phyloP scores from a whole-genome alignment of 2,329 filamentous ascomycete genomes.

The Lachnellula occidentalis region DNA sequence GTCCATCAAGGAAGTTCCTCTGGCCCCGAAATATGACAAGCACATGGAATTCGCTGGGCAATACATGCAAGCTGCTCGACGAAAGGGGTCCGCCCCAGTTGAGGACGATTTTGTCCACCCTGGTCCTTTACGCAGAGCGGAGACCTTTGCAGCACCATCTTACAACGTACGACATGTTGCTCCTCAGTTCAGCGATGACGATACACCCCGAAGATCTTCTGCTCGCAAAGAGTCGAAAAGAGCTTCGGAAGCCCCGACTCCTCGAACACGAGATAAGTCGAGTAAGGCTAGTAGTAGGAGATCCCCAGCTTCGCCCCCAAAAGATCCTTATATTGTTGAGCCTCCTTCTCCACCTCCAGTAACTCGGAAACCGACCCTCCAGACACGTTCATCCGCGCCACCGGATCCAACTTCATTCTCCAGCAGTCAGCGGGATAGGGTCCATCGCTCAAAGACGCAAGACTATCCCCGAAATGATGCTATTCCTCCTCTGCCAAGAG shows the following conservation, averaged over 20 bases:
- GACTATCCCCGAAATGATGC: constrained; percentile 22
- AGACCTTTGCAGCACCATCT: constrained; percentile 24
- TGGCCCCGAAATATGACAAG: constrained; percentile 23
- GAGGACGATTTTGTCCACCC: constrained; percentile 13
- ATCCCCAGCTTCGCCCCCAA: constrained; percentile 9
- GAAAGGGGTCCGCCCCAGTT: constrained; percentile 14
- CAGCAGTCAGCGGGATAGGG: constrained; percentile 11
- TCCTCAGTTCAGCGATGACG: constrained; percentile 27
- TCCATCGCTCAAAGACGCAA: constrained; percentile 29
- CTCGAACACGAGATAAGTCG: constrained; percentile 14
- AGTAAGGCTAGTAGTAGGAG: constrained; percentile 7
- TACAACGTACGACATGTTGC: constrained; percentile 24
- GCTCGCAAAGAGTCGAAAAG: constrained; percentile 23
- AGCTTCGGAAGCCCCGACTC: constrained; percentile 23
- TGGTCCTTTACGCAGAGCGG: constrained; percentile 23
- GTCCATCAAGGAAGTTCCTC: constrained; percentile 15
- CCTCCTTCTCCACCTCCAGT: constrained; percentile 24
- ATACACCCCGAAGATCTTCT: constrained; percentile 28
- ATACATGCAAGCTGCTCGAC: constrained; percentile 29
- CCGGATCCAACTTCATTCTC: constrained; percentile 11
- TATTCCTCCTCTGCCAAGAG: constrained; percentile 25
- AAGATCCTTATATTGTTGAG: constrained; percentile 23
- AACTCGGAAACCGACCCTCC: constrained; percentile 24
- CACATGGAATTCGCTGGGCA: constrained; percentile 24
- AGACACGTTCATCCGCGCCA: constrained; percentile 27